phyloP scores from a whole-genome alignment of 148 eudicot species.

The Fagopyrum esculentum region DNA sequence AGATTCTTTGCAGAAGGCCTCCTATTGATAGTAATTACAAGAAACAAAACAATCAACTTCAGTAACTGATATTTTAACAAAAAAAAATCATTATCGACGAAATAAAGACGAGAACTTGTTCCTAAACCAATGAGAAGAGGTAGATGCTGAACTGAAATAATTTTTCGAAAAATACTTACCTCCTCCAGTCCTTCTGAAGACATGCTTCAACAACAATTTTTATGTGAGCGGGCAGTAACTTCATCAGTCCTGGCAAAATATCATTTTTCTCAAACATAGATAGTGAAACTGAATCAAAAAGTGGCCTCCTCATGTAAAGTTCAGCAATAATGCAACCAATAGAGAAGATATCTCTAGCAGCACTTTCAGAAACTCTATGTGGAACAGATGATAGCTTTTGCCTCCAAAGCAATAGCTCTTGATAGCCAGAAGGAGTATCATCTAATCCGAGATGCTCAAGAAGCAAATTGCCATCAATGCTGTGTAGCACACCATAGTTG shows the following conservation, averaged over 20 bases:
- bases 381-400: conserved; percentile 33
- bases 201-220: conserved; percentile 73
- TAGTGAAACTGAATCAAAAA: conserved; percentile 62
- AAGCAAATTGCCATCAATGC: conserved; percentile 42
- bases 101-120: conserved; percentile 4
- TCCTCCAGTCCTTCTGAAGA: conserved; percentile 63
- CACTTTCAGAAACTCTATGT: conserved; percentile 28
- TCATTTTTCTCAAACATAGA: conserved; percentile 46
- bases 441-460: conserved; percentile 66
- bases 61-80: neutral
- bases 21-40: conserved; percentile 34
- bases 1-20: conserved; percentile 86
- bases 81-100: neutral
- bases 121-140: neutral
- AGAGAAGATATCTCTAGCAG: conserved; percentile 73
- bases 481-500: conserved; percentile 18
- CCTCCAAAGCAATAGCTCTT: conserved; percentile 71
- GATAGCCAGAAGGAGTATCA: conserved; percentile 57
- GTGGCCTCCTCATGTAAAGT: conserved; percentile 72
- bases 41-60: conserved; percentile 11
- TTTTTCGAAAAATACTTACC: conserved; percentile 33
- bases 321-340: conserved; percentile 91
- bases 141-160: neutral
- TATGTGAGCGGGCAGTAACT: conserved; percentile 62
- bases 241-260: conserved; percentile 44